Evolutionary conservation across 2,329 filamentous ascomycete species (phyloP), one percentile per base, ranked within the genome.

Genomic region (Rutstroemia sp.): DNA sequence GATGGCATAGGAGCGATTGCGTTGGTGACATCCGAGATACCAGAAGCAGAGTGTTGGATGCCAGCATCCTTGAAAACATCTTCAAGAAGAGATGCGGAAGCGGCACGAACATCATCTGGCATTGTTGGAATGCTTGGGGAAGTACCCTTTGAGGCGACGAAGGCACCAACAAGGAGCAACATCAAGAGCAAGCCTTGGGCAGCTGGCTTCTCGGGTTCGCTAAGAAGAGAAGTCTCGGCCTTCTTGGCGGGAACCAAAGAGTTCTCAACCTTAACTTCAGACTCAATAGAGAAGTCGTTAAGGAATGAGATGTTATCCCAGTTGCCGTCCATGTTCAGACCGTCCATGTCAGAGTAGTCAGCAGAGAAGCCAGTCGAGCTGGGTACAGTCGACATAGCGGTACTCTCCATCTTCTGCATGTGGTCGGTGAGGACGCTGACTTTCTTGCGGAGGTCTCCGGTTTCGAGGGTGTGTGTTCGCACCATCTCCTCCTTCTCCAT

Each of bases 121-220:
- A 92, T 86, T 56, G 82, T 82, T 51, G 88, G 88, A 64, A 95
- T 85, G 63, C 83, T 82, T 41, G 85, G 82, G n/a, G 80, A 76
- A 19, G 85, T 82, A 64, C 84, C 84, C 73, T 92, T 95, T 34
- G 92, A 96, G 60, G 94, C 87, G 65, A 97, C 91, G 69, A 96
- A 96, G 53, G 94, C 94, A 69, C 94, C 94, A 62, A 96, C 92
- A 54, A 99, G 87, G 69, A 99, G 88, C 64, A 96, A 88, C 90
- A 96, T 95, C 73, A 92, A 87, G 71, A 97, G 79, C 66, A 97
- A 75, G 67, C 90, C 89, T 66, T 92, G 88, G 64, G 89, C 86
- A 59, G 85, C 80, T 58, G 81, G 75, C 74, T 86, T 86, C 60
- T 87, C 82, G 58, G 73, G 70, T 44, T 83, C 78, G 65, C 70